Conservation (phyloP, 1,284 basidiomycete species). For the Rhodofomes roseus region DNA sequence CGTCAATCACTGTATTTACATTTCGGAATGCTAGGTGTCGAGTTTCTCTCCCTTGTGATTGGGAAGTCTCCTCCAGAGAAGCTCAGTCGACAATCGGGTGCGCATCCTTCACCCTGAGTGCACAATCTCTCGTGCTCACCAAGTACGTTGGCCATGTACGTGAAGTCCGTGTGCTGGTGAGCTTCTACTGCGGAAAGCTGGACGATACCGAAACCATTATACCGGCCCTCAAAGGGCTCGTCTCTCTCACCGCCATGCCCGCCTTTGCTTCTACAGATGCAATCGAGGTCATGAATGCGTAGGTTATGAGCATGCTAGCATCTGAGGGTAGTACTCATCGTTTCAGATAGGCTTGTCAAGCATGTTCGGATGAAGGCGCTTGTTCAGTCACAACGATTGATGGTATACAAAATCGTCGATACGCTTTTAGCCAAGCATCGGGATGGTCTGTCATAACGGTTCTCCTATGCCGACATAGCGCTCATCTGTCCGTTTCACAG, state of each 20-base stretch:
- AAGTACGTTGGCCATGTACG: constrained; percentile 1
- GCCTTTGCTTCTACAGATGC: constrained; percentile 74
- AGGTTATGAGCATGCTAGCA: constrained; percentile 24
- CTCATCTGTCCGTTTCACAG: constrained; percentile 30
- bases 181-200: constrained; percentile 85
- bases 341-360: constrained; percentile 57
- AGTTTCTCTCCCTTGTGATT: constrained; percentile 68
- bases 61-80: constrained; percentile 55
- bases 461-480: neutral
- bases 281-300: constrained; percentile 67
- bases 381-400: constrained; percentile 79
- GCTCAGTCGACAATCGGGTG: constrained; percentile 83
- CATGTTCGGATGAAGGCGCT: constrained; percentile 82
- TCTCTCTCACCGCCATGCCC: constrained; percentile 61
- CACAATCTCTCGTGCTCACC: constrained; percentile 3
- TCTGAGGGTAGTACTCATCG: neutral
- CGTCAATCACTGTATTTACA: constrained; percentile 1
- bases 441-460: constrained; percentile 46
- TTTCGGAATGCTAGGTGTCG: constrained; percentile 54
- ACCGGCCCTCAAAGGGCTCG: constrained; percentile 73
- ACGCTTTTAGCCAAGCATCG: constrained; percentile 72
- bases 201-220: constrained; percentile 82
- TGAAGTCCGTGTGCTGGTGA: constrained; percentile 75
- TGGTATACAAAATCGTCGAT: constrained; percentile 84
- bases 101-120: constrained; percentile 21